Base-by-base conservation (phyloP, 257 asterid genomes). In the Gentiana straminea region DNA sequence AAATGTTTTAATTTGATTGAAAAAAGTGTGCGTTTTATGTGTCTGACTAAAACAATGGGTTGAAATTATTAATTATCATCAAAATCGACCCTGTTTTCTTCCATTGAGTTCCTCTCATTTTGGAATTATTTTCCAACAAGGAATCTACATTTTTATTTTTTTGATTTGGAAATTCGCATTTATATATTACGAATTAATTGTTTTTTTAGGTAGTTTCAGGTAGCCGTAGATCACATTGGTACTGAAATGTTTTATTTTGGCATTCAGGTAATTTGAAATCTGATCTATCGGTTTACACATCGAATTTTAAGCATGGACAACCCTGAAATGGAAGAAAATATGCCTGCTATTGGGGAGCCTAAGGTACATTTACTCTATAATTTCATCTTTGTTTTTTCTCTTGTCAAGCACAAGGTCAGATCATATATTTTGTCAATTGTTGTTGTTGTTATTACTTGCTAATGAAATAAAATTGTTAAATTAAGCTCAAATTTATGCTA, bases 301-400 rank as follows among this genome's bases (percentile, higher is more conserved):
- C 39, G 52, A 63, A 73, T 54, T 52, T 50, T 48, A 63, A 66
- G 65, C 61, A 89, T 89, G 97, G 93, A 84, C 54, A 62, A 58
- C 52, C 63, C 81, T 60, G 97, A 84, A 77, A 78, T 84, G 72
- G 97, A 89, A 60, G 94, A 83, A 5, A 80, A 77, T 72, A 68
- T 89, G 59, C 64, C 80, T 46, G 73, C 86, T 60, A 82, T 86
- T 68, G 93, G 95, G 8, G 97, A 89, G 75, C 93, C 97, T 57
- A 89, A 89, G 97, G 97, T 89, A 79, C 15, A n/a, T 39, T 13
- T 46, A 4, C 43, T 7, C 49, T 24, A 24, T 24, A 24, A 24
- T 24, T 24, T 24, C 24, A 24, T 24, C 24, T 24, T 24, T 24
- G 24, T 24, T 24, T 24, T 24, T 24, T 24, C 24, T 24, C 24